Evolutionary conservation across 2,329 filamentous ascomycete genomes (phyloP), one percentile per base, ranked within the genome.

Genomic region (Juglanconis sp.): DNA sequence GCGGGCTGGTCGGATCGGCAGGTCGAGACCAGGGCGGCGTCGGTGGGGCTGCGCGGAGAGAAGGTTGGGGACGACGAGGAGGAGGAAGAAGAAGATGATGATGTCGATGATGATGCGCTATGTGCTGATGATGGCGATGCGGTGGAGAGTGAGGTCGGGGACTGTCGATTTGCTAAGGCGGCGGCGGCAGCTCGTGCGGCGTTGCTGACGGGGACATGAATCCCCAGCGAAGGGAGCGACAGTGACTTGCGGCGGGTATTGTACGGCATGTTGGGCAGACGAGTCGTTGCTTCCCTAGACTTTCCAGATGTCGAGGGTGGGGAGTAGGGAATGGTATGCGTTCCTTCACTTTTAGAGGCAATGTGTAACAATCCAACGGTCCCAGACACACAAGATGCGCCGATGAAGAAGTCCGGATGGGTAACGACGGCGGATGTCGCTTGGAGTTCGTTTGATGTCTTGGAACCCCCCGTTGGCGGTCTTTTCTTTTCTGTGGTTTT

Each of bases 201-300:
- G 69, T 87, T 79, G 68, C 82, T 80, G 69, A 89, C 85, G 65
- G 90, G 88, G 65, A 97, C 82, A 70, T 95, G 91, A 69, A 98
- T 96, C 73, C 95, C 95, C 70, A 98, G 84, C 67, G 92, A 96
- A 63, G 92, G 90, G 71, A 98, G 82, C 64, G 93, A 97, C 67
- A 99, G 81, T 72, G 92, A 96, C 81, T 98, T 98, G 76, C 93
- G 89, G 77, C 94, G 90, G 68, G 94, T 98, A 77, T 97, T 96
- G 83, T 97, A 97, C 72, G 89, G 90, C 92, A 96, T 96, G 70
- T 68, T 68, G 42, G 44, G 32, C 13, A 46, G 6, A 49, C 47
- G 11, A n/a, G 24, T 49, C 24, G 47, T 38, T 51, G 51, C 32
- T n/a, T 53, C 36, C 5, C 24, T n/a, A n/a, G n/a, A n/a, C 36